Evolutionary conservation across 2,329 filamentous ascomycete genomes (phyloP), one percentile per base, ranked within the genome.

Genomic region (Talaromyces sp.): DNA sequence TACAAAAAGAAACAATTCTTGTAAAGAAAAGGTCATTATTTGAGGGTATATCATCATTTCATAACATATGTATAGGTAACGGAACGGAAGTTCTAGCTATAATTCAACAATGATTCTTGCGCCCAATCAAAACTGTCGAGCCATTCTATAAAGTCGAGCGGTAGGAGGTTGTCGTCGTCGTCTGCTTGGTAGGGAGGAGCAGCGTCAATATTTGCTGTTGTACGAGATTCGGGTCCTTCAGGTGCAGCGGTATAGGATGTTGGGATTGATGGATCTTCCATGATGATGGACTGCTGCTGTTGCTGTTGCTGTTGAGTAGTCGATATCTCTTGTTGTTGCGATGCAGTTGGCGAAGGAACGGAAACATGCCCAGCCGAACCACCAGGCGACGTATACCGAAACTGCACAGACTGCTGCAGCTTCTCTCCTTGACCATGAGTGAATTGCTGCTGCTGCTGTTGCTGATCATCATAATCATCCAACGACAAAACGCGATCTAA

Each of bases 41-140:
- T n/a, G n/a, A n/a, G n/a, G n/a, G n/a, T n/a, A n/a, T n/a, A n/a
- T n/a, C n/a, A n/a, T 28, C 25, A 28, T 28, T 28, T 28, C 25
- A 28, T 28, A 28, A n/a, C n/a, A 28, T 28, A 28, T 28, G 3
- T 28, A 7, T 28, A 28, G 25, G 25, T 28, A 3, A 7, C 3
- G 25, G 7, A 28, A n/a, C n/a, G n/a, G n/a, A n/a, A n/a, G n/a
- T n/a, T n/a, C 25, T 22, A 59, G 17, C 57, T 56, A 39, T 51
- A 63, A 50, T 46, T 60, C 54, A 61, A 25, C 17, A 59, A 40
- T 11, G 58, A 57, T 51, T 63, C 62, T 55, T 60, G 60, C 17
- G 61, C 62, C 62, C 62, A 63, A 25, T 63, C 62, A 10, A 63
- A 62, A 37, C 53, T 62, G 28, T 63, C 62, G 10, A 63, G 33